A percentile compares a stretch with the other conserved stretches of the same genome.
Evolutionary conservation across 306 rosid species (phyloP).

Genomic region (Amphicarpaea edgeworthii): DNA sequence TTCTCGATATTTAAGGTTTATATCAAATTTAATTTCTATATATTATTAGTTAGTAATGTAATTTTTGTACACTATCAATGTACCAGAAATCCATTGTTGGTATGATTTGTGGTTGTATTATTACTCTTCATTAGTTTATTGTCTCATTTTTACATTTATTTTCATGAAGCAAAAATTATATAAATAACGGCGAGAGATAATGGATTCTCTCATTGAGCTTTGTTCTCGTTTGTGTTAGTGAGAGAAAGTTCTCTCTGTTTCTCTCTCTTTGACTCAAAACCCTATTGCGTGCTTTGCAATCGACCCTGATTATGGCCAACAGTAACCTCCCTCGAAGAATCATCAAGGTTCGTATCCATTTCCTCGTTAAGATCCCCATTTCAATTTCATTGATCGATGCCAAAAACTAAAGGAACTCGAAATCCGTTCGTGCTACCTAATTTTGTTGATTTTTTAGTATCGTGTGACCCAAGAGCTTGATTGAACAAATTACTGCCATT

Average conservation of each 20-base stretch:
- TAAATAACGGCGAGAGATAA: not conserved
- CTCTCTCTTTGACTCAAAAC: slow-evolving; percentile 46
- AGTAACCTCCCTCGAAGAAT: slow-evolving; percentile 96
- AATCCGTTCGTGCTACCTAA: not conserved
- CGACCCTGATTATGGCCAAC: slow-evolving; percentile 78
- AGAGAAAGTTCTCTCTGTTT: slow-evolving; percentile 35
- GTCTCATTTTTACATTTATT: not conserved
- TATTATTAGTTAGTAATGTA: not conserved
- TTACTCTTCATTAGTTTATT: not conserved
- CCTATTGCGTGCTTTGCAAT: slow-evolving; percentile 77
- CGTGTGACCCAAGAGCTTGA: not conserved
- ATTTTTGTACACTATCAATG: not conserved
- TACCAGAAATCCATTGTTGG: too few relatives aligned
- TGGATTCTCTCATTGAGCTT: not conserved
- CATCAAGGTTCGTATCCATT: slow-evolving; percentile 66
- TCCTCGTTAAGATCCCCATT: slow-evolving; percentile 56
- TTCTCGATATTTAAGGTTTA: not conserved
- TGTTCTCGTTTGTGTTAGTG: slow-evolving; percentile 36
- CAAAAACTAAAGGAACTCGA: not conserved
- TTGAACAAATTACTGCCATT: not conserved
- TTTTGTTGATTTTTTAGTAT: slow-evolving; percentile 10
- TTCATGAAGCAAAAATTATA: not conserved
- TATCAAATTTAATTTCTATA: too few relatives aligned
- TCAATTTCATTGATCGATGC: slow-evolving; percentile 51
- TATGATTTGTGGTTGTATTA: too few relatives aligned